Conservation (phyloP, 768 basidiomycete genomes). For the Serendipita sp. region DNA sequence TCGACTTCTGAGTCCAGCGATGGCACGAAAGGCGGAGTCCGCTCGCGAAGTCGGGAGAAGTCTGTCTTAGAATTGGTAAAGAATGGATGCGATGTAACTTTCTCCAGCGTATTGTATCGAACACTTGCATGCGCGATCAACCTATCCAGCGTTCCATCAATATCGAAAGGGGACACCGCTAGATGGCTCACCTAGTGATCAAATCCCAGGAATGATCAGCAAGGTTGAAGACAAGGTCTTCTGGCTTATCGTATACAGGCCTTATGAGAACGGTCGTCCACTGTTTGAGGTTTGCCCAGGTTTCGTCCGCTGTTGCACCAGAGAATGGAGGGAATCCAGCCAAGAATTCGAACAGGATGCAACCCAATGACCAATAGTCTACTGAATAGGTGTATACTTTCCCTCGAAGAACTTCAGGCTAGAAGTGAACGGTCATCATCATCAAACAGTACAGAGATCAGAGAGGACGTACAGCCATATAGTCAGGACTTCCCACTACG, state of each 20-base stretch:
- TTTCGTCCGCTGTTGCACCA: constrained; percentile 88
- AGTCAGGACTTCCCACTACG: constrained; percentile 95
- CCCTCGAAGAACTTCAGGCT: constrained; percentile 75
- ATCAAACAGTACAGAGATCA: constrained; percentile 18
- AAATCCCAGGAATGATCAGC: constrained; percentile 89
- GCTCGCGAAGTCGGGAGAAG: constrained; percentile 40
- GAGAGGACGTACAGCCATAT: constrained; percentile 51
- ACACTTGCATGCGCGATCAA: constrained; percentile 77
- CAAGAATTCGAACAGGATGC: constrained; percentile 93
- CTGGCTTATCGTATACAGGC: constrained; percentile 89
- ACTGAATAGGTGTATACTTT: constrained; percentile 93
- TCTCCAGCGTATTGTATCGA: constrained; percentile 57
- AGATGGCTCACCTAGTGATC: constrained; percentile 51
- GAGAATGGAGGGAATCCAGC: constrained; percentile 98
- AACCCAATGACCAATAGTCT: constrained; percentile 97
- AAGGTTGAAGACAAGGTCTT: constrained; percentile 94
- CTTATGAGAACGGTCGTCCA: constrained; percentile 87
- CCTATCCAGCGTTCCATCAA: constrained; percentile 23
- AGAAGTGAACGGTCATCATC: constrained; percentile 1
- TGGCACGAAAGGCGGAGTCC: constrained; percentile 82
- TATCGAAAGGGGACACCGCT: not conserved
- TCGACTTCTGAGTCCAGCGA: constrained; percentile 88
- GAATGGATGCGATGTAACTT: constrained; percentile 69
- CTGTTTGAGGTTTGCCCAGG: constrained; percentile 97
- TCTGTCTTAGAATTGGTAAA: constrained; percentile 67